Evolutionary conservation across 208 protist species (phyloP), one percentile per base, ranked within the genome.

Genomic region (Wallacemonas collosoma): DNA sequence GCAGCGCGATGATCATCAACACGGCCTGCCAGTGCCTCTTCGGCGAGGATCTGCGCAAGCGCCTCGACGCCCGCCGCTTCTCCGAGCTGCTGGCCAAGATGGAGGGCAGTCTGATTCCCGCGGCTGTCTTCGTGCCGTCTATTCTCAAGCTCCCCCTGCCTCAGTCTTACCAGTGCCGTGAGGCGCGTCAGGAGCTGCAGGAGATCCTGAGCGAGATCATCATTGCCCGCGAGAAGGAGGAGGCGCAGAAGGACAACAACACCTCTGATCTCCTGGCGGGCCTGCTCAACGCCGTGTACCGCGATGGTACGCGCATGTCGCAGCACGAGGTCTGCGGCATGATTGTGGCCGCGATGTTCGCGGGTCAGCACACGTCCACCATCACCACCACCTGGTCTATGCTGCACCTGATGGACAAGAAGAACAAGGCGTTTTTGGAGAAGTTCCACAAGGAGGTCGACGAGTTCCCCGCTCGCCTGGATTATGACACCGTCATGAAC

Each of bases 281-380:
- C 35, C 85, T 98, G 58, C 89, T 97, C 41, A 77, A 85, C 54
- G 88, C 91, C 50, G 82, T 91, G 15, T 97, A 97, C 83, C 91
- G 91, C 68, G 88, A 95, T 66, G 93, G 93, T 53, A 86, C 84
- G 44, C 79, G 79, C 61, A 92, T 97, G 81, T 92, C 92, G 35
- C 85, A 95, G 70, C 87, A 95, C 70, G 88, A 97, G 76, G 89
- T 97, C 41, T 96, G 89, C 70, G 95, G 95, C 69, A 92, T 94
- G 85, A 93, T 97, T 63, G 92, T 97, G 55, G 93, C 91, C 35
- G 82, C 91, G 61, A 93, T 98, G 84, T 97, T 98, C 79, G 95
- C 93, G 36, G 95, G 95, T 43, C 95, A 98, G 82, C 95, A 98
- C 83, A 98, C 95, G 2, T 95, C 87, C 41, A 88, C 91, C 11